Base-by-base conservation (phyloP, 257 asterid species). In the Nicotiana obtusifolia region DNA sequence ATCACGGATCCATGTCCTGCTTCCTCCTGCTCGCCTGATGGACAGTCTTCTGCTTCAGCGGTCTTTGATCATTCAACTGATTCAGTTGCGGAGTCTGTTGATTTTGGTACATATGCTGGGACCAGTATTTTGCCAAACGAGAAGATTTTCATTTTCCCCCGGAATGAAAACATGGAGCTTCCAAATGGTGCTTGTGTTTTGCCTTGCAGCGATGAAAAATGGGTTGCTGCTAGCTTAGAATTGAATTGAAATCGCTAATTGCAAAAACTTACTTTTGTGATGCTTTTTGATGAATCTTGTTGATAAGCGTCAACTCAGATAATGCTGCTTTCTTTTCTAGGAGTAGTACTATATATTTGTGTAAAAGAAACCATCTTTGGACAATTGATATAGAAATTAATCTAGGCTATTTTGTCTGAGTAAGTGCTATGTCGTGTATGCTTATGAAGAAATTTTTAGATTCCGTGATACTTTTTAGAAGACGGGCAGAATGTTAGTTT, bases 61-160 rank as follows among this genome's bases (percentile, higher is more conserved):
- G 81, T 52, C 33, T n/a, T 62, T 20, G 87, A 78, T 82, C 52
- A 61, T 68, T 47, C 86, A 44, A 53, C 56, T 49, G 37, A 7
- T 61, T 24, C 68, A 11, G 49, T 22, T 66, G 31, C 5, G 69
- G 82, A 69, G 54, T 69, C 80, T 79, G 80, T n/a, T 65, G 64
- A 59, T 41, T 78, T 57, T 82, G 66, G 31, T 61, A 35, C 81
- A 11, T 22, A 47, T 47, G 82, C 31, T 80, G 88, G 81, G 33
- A 81, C 57, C 77, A 57, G 37, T 76, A 31, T 24, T 4, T 9
- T 13, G 10, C 24, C 76, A 62, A 37, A 15, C 2, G 24, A 62
- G 64, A 92, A 86, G 88, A 84, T 86, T 16, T 76, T 92, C 31
- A 86, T 91, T 65, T 75, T n/a, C 1, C 88, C 92, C 0, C 87